Percentiles rank a stretch among this genome's conserved stretches.
phyloP scores from a whole-genome alignment of 1,284 basidiomycete species.

The Tetrapyrgos nigripes region DNA sequence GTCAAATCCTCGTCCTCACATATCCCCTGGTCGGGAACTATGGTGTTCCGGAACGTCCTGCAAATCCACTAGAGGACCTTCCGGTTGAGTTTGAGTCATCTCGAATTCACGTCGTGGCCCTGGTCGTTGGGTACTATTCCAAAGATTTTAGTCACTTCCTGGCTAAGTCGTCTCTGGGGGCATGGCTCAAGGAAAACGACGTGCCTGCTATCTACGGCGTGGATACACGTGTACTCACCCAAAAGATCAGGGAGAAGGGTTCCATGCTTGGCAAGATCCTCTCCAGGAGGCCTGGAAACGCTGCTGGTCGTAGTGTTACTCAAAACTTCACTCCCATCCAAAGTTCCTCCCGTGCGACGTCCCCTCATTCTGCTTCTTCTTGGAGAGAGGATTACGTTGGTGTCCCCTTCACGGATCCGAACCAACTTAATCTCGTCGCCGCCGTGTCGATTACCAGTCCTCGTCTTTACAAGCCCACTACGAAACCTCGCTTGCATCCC shows the following conservation, averaged over 20 bases:
- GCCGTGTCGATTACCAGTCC: slow-evolving; percentile 82
- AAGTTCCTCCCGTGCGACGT: slow-evolving; percentile 58
- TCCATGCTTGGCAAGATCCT: slow-evolving; percentile 90
- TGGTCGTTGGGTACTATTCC: slow-evolving; percentile 95
- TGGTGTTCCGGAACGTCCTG: slow-evolving; percentile 88
- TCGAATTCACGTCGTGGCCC: slow-evolving; percentile 91
- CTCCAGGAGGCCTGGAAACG: slow-evolving; percentile 56
- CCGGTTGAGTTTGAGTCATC: slow-evolving; percentile 93
- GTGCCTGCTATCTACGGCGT: slow-evolving; percentile 97
- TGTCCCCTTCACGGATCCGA: slow-evolving; percentile 89
- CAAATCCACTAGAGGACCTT: slow-evolving; percentile 63
- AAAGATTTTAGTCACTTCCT: slow-evolving; percentile 97
- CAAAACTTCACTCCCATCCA: slow-evolving; percentile 38
- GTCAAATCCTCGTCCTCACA: slow-evolving; percentile 97
- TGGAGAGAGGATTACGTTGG: slow-evolving; percentile 89
- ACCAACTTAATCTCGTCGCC: slow-evolving; percentile 90
- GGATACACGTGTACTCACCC: slow-evolving; percentile 97
- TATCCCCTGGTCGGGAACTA: slow-evolving; percentile 99
- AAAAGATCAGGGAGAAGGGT: slow-evolving; percentile 94
- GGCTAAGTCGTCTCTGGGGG: slow-evolving; percentile 85
- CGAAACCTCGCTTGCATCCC: slow-evolving; percentile 75
- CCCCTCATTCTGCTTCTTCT: slow-evolving; percentile 52
- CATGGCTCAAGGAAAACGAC: slow-evolving; percentile 96
- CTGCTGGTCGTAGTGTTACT: slow-evolving; percentile 39
- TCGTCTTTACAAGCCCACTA: slow-evolving; percentile 72